Conservation (phyloP, 371 early-diverging fungal genomes). For the Neoconidiobolus thromboides region DNA sequence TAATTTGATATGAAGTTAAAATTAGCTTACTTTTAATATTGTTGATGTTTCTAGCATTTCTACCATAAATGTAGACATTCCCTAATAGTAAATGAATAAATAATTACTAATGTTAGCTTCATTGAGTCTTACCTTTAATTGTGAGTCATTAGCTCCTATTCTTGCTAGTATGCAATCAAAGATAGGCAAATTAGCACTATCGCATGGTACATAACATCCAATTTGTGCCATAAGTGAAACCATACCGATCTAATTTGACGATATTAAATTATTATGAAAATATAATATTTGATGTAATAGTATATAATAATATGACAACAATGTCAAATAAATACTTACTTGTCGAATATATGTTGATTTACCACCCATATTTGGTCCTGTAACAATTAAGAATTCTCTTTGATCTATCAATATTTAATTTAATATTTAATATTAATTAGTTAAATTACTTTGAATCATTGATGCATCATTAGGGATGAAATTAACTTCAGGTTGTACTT, state of each 20-base stretch:
- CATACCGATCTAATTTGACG: constrained; percentile 44
- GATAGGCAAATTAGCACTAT: constrained; percentile 52
- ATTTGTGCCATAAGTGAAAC: constrained; percentile 93
- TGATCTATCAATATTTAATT: constrained; percentile 17
- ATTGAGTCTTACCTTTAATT: constrained; percentile 27
- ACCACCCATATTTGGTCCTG: constrained; percentile 94
- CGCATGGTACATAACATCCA: constrained; percentile 95
- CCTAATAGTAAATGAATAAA: constrained; percentile 12
- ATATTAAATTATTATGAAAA: neutral
- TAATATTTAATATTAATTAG: neutral
- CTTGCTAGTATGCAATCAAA: constrained; percentile 89
- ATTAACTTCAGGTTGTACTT: constrained; percentile 72
- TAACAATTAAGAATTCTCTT: constrained; percentile 56
- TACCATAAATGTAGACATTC: constrained; percentile 97
- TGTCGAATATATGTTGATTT: constrained; percentile 95
- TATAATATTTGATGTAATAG: neutral
- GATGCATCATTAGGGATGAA: constrained; percentile 88
- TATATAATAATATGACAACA: neutral
- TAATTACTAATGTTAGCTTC: neutral
- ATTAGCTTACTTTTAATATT: constrained; percentile 49
- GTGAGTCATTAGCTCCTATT: constrained; percentile 94
- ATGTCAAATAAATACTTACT: constrained; percentile 19
- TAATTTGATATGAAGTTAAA: neutral
- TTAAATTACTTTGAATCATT: constrained; percentile 27
- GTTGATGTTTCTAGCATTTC: constrained; percentile 98